Base-by-base conservation (phyloP, 257 asterid genomes). In the Capsicum chinense region DNA sequence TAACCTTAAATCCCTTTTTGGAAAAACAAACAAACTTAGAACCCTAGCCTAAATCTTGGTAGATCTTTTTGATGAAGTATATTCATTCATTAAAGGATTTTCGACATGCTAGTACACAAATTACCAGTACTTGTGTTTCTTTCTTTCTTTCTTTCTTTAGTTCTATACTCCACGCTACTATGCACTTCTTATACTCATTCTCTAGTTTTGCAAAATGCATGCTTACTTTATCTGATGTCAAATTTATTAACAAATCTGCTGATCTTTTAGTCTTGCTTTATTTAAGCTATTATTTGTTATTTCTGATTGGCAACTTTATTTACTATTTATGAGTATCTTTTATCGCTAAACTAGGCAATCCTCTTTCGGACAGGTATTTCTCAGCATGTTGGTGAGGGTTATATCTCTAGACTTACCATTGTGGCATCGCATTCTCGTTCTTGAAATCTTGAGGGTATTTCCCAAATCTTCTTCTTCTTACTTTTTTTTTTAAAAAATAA, bases 391-490 rank as follows among this genome's bases (percentile, higher is more conserved):
- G 88, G 93, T 96, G 87, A 93, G 93, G 85, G 92, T 92, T 86
- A 92, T 90, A 86, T 89, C 97, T 89, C 95, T 93, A 87, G 99
- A 96, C 90, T 86, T 96, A 88, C 99, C 99, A 9, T 90, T 96
- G 68, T 94, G 99, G 99, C 99, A 96, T 90, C 98, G 98, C 70
- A 96, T 96, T 89, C 99, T 96, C 58, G 99, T 96, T 86, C 98
- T 96, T 83, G 99, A 96, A 89, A 89, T 92, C 81, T 87, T 96
- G 92, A 96, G 99, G 98, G 99, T 96, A 92, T 89, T 80, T 86
- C 74, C 62, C 58, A 73, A 69, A 62, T 63, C 81, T 62, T 26
- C 19, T 50, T 63, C 81, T 62, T 26, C 19, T 50, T 74, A 6
- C 12, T 42, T 19, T 8, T 13, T 42, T 19, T 8, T 13, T 5